Percentiles rank a stretch among this genome's conserved stretches.
Evolutionary conservation across 169 alveolate species (phyloP).

Genomic region (Blepharisma undulans): DNA sequence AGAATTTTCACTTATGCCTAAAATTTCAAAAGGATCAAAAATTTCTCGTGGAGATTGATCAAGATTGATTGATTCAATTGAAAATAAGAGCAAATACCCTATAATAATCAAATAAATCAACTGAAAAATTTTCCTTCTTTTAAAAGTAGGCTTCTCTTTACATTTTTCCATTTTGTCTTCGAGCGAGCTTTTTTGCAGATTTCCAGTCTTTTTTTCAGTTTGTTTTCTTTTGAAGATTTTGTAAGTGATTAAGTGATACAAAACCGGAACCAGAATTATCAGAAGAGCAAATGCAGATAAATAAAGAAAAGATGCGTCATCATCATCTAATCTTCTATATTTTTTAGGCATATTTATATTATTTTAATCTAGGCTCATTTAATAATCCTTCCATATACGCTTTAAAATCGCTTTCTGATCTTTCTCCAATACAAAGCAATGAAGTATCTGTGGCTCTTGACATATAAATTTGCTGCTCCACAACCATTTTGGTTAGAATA

Average conservation of each 20-base stretch:
- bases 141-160: not conserved
- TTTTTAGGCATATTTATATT: not conserved
- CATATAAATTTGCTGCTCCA: not conserved
- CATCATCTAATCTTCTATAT: conserved; percentile 87
- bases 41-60: conserved; percentile 60
- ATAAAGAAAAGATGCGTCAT: conserved; percentile 95
- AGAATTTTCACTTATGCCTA: conserved; percentile 90
- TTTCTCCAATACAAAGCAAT: not conserved
- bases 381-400: not conserved
- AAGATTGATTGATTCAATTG: conserved; percentile 43
- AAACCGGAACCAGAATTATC: conserved; percentile 83
- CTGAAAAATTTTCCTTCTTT: conserved; percentile 41
- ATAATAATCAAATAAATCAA: conserved; percentile 39
- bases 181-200: not conserved
- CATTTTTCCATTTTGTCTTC: not conserved
- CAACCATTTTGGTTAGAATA: not conserved
- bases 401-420: not conserved
- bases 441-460: not conserved
- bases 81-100: conserved; percentile 32
- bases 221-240: not conserved
- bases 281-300: conserved; percentile 91
- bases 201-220: not conserved
- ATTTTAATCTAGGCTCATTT: not conserved
- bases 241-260: not conserved
- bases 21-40: conserved; percentile 94